These are phyloP conservation scores for Pulveroboletus sp. DNA, from an alignment of 768 basidiomycete species.

Conservation along the genomic window DNA sequence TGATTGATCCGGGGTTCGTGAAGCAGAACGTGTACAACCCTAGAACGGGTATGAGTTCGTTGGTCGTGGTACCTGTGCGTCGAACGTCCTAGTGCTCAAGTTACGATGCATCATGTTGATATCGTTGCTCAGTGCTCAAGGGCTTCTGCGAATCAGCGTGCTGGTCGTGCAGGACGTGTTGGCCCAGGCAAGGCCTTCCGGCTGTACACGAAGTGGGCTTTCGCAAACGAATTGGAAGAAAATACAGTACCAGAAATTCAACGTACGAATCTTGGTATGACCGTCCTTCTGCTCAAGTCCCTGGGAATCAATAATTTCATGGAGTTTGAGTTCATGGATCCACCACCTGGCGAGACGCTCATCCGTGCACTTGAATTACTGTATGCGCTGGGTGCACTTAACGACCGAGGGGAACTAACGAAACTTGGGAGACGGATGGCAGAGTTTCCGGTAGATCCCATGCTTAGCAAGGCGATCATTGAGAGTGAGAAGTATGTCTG, in stretches of 20 bases:
- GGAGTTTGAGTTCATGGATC: slow-evolving; percentile 97
- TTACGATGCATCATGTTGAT: not conserved
- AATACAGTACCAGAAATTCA: slow-evolving; percentile 99
- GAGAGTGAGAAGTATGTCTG: slow-evolving; percentile 91
- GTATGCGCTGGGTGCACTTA: slow-evolving; percentile 93
- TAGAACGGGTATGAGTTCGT: slow-evolving; percentile 95
- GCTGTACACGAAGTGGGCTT: slow-evolving; percentile 99
- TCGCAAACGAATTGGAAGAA: slow-evolving; percentile 89
- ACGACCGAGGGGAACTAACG: slow-evolving; percentile 95
- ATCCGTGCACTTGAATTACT: slow-evolving; percentile 91
- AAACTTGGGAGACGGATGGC: slow-evolving; percentile 97
- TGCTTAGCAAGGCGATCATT: slow-evolving; percentile 94
- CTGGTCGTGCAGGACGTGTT: slow-evolving; percentile 95
- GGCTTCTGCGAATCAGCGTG: slow-evolving; percentile 95
- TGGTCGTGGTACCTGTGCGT: slow-evolving; percentile 91
- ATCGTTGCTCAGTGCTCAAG: slow-evolving; percentile 68
- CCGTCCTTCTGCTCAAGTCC: slow-evolving; percentile 91
- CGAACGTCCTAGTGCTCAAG: not conserved
- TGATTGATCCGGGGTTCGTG: slow-evolving; percentile 98
- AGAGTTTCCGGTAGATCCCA: slow-evolving; percentile 98
- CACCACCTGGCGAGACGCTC: slow-evolving; percentile 95
- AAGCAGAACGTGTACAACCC: slow-evolving; percentile 99
- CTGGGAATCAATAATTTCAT: slow-evolving; percentile 98
- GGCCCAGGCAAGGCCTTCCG: slow-evolving; percentile 98
- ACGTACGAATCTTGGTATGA: slow-evolving; percentile 95